Conservation (phyloP, 1,284 basidiomycete genomes). For the Pseudozyma flocculosa region DNA sequence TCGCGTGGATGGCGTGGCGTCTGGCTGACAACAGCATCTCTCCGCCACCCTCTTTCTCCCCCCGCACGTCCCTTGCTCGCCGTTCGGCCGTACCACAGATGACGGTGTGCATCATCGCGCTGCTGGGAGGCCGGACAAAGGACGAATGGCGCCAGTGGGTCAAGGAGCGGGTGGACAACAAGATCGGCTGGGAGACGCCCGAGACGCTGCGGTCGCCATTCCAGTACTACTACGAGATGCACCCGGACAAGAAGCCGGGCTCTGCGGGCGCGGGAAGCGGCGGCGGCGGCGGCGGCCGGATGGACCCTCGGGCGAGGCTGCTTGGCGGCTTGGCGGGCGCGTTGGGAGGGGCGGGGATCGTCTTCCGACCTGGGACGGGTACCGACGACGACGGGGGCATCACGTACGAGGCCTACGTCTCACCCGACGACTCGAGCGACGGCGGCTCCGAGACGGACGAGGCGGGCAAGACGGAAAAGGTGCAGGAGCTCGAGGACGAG, state of each 20-base stretch:
- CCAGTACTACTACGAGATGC: slow-evolving; percentile 61
- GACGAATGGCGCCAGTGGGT: slow-evolving; percentile 94
- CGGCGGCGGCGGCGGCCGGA: slow-evolving; percentile 37
- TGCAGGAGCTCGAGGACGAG: slow-evolving; percentile 11
- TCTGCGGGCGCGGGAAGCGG: slow-evolving; percentile 48
- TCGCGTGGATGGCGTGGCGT: no score
- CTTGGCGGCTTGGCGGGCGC: slow-evolving; percentile 44
- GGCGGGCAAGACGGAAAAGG: slow-evolving; percentile 8
- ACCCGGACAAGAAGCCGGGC: slow-evolving; percentile 12
- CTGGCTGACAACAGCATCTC: no score
- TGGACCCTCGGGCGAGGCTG: slow-evolving; percentile 29
- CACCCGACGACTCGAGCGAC: slow-evolving; percentile 43
- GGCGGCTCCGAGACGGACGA: slow-evolving; percentile 43
- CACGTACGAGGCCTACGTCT: slow-evolving; percentile 52
- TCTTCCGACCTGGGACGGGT: slow-evolving; percentile 42
- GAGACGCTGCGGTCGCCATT: slow-evolving; percentile 59
- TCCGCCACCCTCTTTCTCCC: no score
- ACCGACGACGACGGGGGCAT: slow-evolving; percentile 43
- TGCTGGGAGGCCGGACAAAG: slow-evolving; percentile 81
- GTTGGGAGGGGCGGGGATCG: slow-evolving; percentile 48
- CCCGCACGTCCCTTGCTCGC: not conserved
- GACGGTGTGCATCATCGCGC: slow-evolving; percentile 88
- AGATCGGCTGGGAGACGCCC: slow-evolving; percentile 74
- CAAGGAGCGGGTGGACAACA: slow-evolving; percentile 73
- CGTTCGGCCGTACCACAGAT: slow-evolving; percentile 64